Conservation (phyloP, 2,329 filamentous ascomycete species). For the Colletotrichum magnum region DNA sequence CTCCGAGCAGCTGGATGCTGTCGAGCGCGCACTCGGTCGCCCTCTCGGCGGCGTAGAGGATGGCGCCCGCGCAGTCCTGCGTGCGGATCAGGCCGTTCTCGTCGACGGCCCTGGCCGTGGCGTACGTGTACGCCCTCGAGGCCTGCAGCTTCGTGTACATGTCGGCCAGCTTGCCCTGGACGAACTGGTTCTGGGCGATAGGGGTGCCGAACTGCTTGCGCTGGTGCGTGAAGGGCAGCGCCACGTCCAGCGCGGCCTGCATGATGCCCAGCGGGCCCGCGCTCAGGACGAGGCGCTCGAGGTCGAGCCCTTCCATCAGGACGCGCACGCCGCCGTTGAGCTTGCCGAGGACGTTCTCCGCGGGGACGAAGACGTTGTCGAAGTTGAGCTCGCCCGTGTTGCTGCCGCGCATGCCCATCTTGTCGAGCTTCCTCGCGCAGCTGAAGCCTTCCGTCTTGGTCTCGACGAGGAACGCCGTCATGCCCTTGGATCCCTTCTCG, state of each 20-base stretch:
- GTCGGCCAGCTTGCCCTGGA: constrained; percentile 93
- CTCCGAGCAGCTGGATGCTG: constrained; percentile 92
- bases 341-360: constrained; percentile 83
- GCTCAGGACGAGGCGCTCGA: constrained; percentile 92
- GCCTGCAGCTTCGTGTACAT: constrained; percentile 97
- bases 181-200: constrained; percentile 91
- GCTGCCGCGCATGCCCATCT: constrained; percentile 97
- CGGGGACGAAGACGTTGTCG: constrained; percentile 90
- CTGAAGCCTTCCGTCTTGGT: constrained; percentile 80
- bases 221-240: constrained; percentile 89
- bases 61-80: constrained; percentile 94
- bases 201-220: constrained; percentile 90
- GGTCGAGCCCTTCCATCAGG: constrained; percentile 95
- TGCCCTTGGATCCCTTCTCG: constrained; percentile 85
- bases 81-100: constrained; percentile 81
- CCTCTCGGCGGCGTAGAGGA: constrained; percentile 91
- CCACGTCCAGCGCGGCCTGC: constrained; percentile 89
- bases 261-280: constrained; percentile 94
- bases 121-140: constrained; percentile 88
- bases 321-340: constrained; percentile 89
- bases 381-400: constrained; percentile 97
- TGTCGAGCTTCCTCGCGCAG: constrained; percentile 92
- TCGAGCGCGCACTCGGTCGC: constrained; percentile 90
- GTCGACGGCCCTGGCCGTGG: constrained; percentile 84
- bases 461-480: constrained; percentile 94